Base-by-base conservation (phyloP, 768 basidiomycete species). In the Fistulinella prunicolor region DNA sequence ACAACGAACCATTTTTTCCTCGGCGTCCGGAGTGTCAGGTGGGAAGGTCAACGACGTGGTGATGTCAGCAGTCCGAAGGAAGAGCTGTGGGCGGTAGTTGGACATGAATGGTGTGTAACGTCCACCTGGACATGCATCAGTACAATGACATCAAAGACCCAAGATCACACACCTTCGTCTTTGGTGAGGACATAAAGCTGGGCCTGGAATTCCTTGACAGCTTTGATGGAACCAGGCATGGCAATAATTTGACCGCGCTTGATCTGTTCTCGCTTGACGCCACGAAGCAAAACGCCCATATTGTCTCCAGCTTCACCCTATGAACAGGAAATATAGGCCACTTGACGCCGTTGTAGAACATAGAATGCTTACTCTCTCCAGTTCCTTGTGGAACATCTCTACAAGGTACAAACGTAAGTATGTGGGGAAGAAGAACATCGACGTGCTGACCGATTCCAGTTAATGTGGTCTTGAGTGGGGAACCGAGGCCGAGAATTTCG, bases 331-430 rank as follows among this genome's bases (percentile, higher is more conserved):
- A 41, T 23, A 37, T 50, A 46, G 26, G 54, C 45, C 35, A 54
- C 38, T 29, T 19, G 22, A 35, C 44, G 17, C 14, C 13, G 19
- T 22, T 28, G 10, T 10, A 21, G 16, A 37, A 49, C 21, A 43
- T 32, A 1, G 3, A 17, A 35, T n/a, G 46, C 78, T 35, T 69
- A 86, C 89, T 47, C 94, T 84, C 30, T 99, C 96, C 46, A 99
- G 82, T 73, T 99, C 96, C 77, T 96, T 97, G 79, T 96, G 95
- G 85, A 98, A 98, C 92, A 96, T 97, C 72, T 97, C 95, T 94
- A 57, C 43, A 16, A 55, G 34, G 9, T 14, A 34, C 12, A 26
- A n/a, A 28, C 26, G 26, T 59, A 22, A 60, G 51, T 38, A 42
- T 19, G 23, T 36, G 16, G 26, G 32, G 14, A 28, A 45, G 30